Evolutionary conservation across 2,329 filamentous ascomycete species (phyloP).

Genomic region (Colletotrichum eleusines): DNA sequence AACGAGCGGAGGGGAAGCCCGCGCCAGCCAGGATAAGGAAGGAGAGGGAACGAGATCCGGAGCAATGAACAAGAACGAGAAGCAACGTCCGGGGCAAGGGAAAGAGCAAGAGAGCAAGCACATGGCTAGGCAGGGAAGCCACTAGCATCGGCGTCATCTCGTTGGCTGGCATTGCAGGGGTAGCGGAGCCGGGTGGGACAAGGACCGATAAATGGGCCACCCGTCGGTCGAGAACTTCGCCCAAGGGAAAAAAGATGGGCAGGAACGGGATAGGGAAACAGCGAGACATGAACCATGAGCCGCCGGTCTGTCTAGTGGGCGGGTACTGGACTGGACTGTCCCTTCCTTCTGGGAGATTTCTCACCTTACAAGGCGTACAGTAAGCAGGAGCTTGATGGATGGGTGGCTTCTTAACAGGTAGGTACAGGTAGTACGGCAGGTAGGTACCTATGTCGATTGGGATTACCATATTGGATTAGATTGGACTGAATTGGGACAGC

Average conservation of each 20-base stretch:
- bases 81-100: slow-evolving; percentile 22
- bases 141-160: neutral
- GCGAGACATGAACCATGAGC: slow-evolving; percentile 33
- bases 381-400: too few species aligned
- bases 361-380: too few species aligned
- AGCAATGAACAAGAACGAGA: slow-evolving; percentile 24
- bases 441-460: neutral
- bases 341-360: slow-evolving; percentile 15
- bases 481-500: neutral
- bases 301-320: too few species aligned
- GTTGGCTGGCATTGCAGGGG: neutral
- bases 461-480: neutral
- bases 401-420: too few species aligned
- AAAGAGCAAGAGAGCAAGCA: slow-evolving; percentile 26
- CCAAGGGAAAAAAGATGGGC: slow-evolving; percentile 19
- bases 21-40: neutral
- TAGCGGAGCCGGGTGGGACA: neutral
- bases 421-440: too few species aligned
- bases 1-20: neutral
- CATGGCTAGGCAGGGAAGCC: slow-evolving; percentile 36
- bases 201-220: neutral
- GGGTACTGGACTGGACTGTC: slow-evolving; percentile 33
- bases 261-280: slow-evolving; percentile 24
- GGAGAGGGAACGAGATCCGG: slow-evolving; percentile 6
- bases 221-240: neutral